Percentiles rank a stretch among this genome's conserved stretches.
phyloP scores from a whole-genome alignment of 129 eudicot species.

The Pulicaria dysenterica region DNA sequence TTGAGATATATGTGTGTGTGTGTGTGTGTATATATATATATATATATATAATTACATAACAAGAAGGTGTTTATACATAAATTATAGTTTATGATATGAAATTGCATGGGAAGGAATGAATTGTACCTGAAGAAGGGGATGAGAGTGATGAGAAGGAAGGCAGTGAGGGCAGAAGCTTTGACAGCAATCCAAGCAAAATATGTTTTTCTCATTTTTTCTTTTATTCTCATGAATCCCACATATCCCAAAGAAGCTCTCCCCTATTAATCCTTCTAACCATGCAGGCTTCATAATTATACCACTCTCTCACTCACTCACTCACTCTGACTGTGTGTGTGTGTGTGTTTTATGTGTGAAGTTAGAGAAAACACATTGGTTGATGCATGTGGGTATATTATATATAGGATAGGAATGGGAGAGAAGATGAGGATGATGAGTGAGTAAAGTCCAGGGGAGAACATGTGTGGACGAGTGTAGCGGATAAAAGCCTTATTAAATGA shows the following conservation, averaged over 20 bases:
- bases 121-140: conserved; percentile 79
- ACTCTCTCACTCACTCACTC: conserved; percentile 2
- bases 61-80: too few species aligned
- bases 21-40: background rate
- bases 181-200: conserved; percentile 75
- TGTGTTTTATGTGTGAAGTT: background rate
- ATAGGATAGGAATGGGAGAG: background rate
- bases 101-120: conserved; percentile 12
- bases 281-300: conserved; percentile 56
- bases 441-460: conserved; percentile 16
- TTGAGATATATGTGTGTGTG: background rate
- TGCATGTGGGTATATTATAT: conserved; percentile 19
- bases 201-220: conserved; percentile 86
- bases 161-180: conserved; percentile 94
- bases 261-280: conserved; percentile 78
- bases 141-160: conserved; percentile 76
- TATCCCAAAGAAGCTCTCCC: conserved; percentile 68
- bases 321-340: background rate
- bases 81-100: too few species aligned
- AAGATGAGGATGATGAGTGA: conserved; percentile 23
- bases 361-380: conserved; percentile 11
- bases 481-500: conserved; percentile 19
- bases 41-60: too few species aligned
- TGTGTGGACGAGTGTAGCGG: conserved; percentile 41
- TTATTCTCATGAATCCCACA: conserved; percentile 64